Evolutionary conservation across 371 early-diverging fungal genomes (phyloP).

Genomic region (Rhizopus delemar): DNA sequence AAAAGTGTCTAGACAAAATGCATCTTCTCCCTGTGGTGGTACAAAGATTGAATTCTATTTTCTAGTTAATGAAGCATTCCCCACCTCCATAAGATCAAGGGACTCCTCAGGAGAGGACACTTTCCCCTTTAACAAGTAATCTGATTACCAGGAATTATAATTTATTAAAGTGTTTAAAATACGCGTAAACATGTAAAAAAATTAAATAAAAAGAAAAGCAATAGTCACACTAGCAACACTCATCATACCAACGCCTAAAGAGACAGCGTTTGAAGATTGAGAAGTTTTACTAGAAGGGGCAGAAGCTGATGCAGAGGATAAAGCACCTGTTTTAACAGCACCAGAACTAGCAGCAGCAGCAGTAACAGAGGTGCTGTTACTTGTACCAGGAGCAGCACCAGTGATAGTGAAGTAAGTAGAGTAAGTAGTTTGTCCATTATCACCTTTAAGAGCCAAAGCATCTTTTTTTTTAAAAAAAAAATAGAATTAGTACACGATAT

Average conservation of each 20-base stretch:
- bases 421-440: slow-evolving; percentile 32
- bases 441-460: slow-evolving; percentile 31
- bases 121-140: too few relatives aligned
- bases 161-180: too few relatives aligned
- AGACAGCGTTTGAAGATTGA: slow-evolving; percentile 3
- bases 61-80: too few relatives aligned
- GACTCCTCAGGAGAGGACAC: too few relatives aligned
- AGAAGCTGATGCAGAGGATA: slow-evolving; percentile 17
- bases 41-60: too few relatives aligned
- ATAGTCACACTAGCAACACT: slow-evolving; percentile 24
- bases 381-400: slow-evolving; percentile 21
- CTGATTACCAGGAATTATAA: too few relatives aligned
- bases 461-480: slow-evolving; percentile 30
- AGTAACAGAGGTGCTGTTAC: not conserved
- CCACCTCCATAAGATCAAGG: too few relatives aligned
- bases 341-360: slow-evolving; percentile 9
- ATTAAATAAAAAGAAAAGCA: slow-evolving; percentile 15
- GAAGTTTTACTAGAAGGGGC: slow-evolving; percentile 5
- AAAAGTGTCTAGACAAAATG: too few relatives aligned
- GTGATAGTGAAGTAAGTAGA: slow-evolving; percentile 46
- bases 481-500: slow-evolving; percentile 4
- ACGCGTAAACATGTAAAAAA: too few relatives aligned
- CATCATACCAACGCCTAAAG: slow-evolving; percentile 23
- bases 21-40: too few relatives aligned
- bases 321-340: slow-evolving; percentile 1